Base-by-base conservation (phyloP, 306 rosid species). In the Cicer judaicum region DNA sequence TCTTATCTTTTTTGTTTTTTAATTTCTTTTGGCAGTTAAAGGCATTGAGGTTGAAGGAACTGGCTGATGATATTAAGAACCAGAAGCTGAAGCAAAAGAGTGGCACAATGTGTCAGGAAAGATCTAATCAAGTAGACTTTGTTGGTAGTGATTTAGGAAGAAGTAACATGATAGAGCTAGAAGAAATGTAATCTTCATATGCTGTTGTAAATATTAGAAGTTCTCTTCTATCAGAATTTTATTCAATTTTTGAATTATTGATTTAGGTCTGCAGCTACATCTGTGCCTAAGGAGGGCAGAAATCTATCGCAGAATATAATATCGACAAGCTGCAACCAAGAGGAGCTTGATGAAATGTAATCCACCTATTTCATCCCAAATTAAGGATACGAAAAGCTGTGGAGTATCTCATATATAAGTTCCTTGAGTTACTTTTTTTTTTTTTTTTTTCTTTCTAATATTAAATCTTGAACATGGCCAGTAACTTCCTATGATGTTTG, bases 271-370 rank as follows among this genome's bases (percentile, higher is more conserved):
- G 84, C 76, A 42, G 85, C 84, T 74, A 79, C 81, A 40, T 74
- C 67, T 77, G 74, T 68, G 72, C 74, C 85, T 1, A 87, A 80
- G 81, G 81, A 68, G 69, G 82, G 56, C 42, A 72, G 46, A 54
- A 68, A 63, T 79, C 70, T 18, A 78, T 67, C 49, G 24, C 74
- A 54, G 50, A 64, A 42, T 44, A 47, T 7, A 8, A 44, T 10
- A 42, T 79, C 73, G 0, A 73, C 79, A 75, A 81, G 84, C 39
- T 65, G 19, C 76, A 81, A 76, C 81, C 95, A 85, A 79, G 93
- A 88, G 79, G 84, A 81, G 64, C 84, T 89, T 64, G 92, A 91
- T 79, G 93, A 84, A 86, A 89, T 89, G 98, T 93, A 88, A 87
- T 85, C 60, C 64, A 64, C 61, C 62, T 78, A 38, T 76, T 70